Percentiles rank a stretch among this genome's conserved stretches.
Conservation (phyloP, 108 stramenopile genomes). For the Nannochloropsis oceanica region DNA sequence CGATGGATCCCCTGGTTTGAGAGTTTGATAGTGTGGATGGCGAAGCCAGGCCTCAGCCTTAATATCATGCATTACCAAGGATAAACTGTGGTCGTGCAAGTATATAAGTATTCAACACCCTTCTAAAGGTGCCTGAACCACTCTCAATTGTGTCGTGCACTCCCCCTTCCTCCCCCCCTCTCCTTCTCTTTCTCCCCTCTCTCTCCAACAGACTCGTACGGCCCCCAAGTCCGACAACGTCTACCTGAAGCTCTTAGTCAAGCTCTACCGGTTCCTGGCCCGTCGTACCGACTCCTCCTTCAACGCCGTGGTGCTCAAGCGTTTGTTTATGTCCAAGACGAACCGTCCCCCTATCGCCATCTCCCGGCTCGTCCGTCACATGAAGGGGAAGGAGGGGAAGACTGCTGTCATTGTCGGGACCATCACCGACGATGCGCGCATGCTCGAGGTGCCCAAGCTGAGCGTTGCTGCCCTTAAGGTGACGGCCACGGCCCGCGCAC, state of each 20-base stretch:
- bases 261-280: slow-evolving; percentile 93
- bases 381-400: slow-evolving; percentile 90
- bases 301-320: slow-evolving; percentile 82
- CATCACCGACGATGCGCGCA: slow-evolving; percentile 96
- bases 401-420: slow-evolving; percentile 92
- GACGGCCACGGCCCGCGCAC: slow-evolving; percentile 92
- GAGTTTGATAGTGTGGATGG: too few relatives aligned
- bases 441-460: slow-evolving; percentile 76
- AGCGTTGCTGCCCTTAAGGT: slow-evolving; percentile 90
- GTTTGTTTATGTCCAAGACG: slow-evolving; percentile 93
- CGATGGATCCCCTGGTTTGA: too few relatives aligned
- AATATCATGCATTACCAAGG: too few relatives aligned
- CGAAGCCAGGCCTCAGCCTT: too few relatives aligned
- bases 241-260: slow-evolving; percentile 93
- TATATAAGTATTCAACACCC: too few relatives aligned
- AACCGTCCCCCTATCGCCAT: slow-evolving; percentile 93
- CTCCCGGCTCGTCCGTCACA: slow-evolving; percentile 78
- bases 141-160: too few relatives aligned
- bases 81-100: too few relatives aligned
- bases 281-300: slow-evolving; percentile 95
- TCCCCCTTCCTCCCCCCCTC: not conserved
- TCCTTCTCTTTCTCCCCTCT: not conserved
- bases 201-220: slow-evolving; percentile 34
- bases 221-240: slow-evolving; percentile 91
- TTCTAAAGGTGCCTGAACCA: too few relatives aligned